These are phyloP conservation scores for Pythium myriotylum DNA, from an alignment of 352 stramenopile species.

Conservation along the genomic window DNA sequence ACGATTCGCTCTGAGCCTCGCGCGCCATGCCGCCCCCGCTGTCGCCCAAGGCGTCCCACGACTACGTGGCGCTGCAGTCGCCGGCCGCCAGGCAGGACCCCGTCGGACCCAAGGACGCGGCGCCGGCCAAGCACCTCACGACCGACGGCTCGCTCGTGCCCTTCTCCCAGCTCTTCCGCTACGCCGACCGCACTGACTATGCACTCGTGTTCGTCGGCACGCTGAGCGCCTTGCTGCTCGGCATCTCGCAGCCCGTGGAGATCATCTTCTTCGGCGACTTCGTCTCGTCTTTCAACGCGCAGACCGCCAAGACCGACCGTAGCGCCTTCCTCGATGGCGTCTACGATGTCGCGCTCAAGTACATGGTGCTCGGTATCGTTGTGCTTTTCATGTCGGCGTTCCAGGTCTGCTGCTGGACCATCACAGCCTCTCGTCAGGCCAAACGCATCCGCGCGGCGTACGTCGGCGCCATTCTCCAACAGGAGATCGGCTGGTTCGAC, in stretches of 20 bases:
- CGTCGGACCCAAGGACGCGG: neutral
- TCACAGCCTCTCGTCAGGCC: constrained; percentile 10
- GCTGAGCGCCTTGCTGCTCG: constrained; percentile 39
- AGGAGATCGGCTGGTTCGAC: too few species aligned
- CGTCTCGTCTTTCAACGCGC: constrained; percentile 71
- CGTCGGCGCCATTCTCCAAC: constrained; percentile 1
- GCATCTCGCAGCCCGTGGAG: constrained; percentile 62
- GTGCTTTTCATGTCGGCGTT: neutral
- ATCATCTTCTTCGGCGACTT: constrained; percentile 76
- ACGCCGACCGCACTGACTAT: constrained; percentile 55
- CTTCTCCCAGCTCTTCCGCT: constrained; percentile 50
- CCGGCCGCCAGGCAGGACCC: neutral
- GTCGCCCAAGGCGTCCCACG: neutral
- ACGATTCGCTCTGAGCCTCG: neutral
- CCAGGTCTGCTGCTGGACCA: constrained; percentile 5
- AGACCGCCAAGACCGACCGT: constrained; percentile 20
- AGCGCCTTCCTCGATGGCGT: constrained; percentile 27
- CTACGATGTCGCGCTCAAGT: constrained; percentile 4
- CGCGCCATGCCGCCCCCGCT: neutral
- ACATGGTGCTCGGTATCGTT: constrained; percentile 1
- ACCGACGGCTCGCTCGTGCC: constrained; percentile 34
- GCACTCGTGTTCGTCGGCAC: constrained; percentile 58
- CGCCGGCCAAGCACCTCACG: neutral
- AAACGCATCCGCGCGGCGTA: constrained; percentile 1
- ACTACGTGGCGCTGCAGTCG: neutral